A percentile compares a stretch with the other conserved stretches of the same genome.
phyloP scores from a whole-genome alignment of 805 yeast species.

The Candida insectalens region DNA sequence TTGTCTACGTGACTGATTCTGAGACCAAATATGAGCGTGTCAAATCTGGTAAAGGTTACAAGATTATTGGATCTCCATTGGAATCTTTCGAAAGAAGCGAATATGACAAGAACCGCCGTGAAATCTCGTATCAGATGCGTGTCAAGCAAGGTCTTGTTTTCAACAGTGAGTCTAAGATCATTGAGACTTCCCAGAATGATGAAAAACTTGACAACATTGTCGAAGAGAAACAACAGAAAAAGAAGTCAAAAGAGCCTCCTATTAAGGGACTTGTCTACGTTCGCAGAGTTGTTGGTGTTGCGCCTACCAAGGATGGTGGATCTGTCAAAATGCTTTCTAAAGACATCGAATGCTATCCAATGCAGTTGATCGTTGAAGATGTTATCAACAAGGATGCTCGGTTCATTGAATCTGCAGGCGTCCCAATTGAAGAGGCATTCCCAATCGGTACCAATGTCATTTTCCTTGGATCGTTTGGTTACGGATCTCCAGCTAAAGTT shows the following conservation, averaged over 20 bases:
- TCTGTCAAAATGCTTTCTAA: conserved; percentile 60
- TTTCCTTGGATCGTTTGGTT: conserved; percentile 78
- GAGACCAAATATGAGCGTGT: conserved; percentile 35
- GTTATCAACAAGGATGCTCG: conserved; percentile 70
- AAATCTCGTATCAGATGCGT: conserved; percentile 33
- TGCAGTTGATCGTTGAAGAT: conserved; percentile 68
- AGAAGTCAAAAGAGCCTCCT: conserved; percentile 8
- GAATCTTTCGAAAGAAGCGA: conserved; percentile 37
- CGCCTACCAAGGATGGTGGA: conserved; percentile 64
- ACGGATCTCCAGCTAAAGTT: conserved; percentile 69
- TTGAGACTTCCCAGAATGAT: conserved; percentile 6
- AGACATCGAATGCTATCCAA: conserved; percentile 51
- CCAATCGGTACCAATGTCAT: conserved; percentile 66
- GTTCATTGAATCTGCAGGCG: conserved; percentile 59
- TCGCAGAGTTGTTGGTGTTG: conserved; percentile 69
- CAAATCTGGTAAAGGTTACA: conserved; percentile 20
- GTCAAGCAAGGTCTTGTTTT: conserved; percentile 42
- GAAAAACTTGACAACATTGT: conserved; percentile 3
- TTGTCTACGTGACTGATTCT: conserved; percentile 52
- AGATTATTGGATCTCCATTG: conserved; percentile 28
- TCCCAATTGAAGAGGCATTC: conserved; percentile 73
- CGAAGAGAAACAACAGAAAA: background rate
- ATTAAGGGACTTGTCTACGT: conserved; percentile 58
- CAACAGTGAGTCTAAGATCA: conserved; percentile 6
- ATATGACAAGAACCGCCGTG: conserved; percentile 31